phyloP scores from a whole-genome alignment of 345 rosid genomes.

The Lepidium aucheri region DNA sequence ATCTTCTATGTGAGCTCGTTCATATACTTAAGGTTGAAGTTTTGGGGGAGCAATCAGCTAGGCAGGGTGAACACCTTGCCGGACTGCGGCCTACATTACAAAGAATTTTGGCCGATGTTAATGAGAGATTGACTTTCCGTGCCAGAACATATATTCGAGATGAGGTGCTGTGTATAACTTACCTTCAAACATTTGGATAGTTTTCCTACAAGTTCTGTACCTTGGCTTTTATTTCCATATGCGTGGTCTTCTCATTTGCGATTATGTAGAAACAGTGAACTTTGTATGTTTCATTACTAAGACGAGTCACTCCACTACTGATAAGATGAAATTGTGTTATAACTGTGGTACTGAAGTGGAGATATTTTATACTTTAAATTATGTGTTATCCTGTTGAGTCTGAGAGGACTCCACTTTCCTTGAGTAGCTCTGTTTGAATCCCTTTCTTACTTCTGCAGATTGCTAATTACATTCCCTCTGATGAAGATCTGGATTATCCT shows the following conservation, averaged over 20 bases:
- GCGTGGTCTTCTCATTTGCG: background rate
- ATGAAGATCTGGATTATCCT: conserved; percentile 86
- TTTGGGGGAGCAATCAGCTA: conserved; percentile 73
- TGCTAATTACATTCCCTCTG: conserved; percentile 71
- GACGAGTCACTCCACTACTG: background rate
- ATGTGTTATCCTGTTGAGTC: background rate
- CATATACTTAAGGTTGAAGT: conserved; percentile 95
- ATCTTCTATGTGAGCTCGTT: conserved; percentile 91
- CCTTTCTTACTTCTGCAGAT: conserved; percentile 45
- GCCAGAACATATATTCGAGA: conserved; percentile 94
- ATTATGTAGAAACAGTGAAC: conserved; percentile 13
- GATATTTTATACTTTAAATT: conserved; percentile 2
- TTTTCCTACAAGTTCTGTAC: background rate
- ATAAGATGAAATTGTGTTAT: background rate
- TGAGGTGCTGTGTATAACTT: conserved; percentile 46
- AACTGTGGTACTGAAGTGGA: too few relatives aligned
- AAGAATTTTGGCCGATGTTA: conserved; percentile 89
- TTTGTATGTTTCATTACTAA: conserved; percentile 14
- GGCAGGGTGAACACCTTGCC: conserved; percentile 70
- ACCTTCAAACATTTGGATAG: conserved; percentile 1
- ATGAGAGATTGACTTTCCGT: conserved; percentile 90
- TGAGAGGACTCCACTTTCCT: background rate
- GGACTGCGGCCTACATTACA: conserved; percentile 83
- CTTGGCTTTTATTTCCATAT: background rate
- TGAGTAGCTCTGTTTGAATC: conserved; percentile 5